Base-by-base conservation (phyloP, 768 basidiomycete species). In the Lactarius indigo region DNA sequence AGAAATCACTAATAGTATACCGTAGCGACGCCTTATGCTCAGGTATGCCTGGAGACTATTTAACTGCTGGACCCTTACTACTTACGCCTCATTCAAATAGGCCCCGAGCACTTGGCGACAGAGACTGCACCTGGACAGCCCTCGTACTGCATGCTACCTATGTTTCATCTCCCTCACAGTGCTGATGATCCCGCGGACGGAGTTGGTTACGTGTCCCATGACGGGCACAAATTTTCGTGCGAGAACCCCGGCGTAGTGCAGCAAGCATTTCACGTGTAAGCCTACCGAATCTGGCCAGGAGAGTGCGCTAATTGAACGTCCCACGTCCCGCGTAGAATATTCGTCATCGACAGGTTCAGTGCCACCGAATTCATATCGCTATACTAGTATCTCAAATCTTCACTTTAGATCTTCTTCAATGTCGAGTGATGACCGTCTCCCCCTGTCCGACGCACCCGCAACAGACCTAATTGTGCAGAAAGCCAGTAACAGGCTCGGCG, bases 181-280 rank as follows among this genome's bases (percentile, higher is more conserved):
- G 72, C 74, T 6, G 75, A 73, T n/a, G 69, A 75, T 7, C 68
- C 74, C 0, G 69, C 74, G 7, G 68, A 70, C 2, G 79, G 77
- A 1, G 28, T 76, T 2, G 81, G 85, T 5, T 82, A 87, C 68
- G 68, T 85, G 31, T 87, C 86, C 1, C 76, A 76, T 31, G 85
- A 87, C 59, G 87, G 87, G 0, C 87, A 87, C 71, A 70, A 77
- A 12, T 87, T 85, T 61, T 33, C 72, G 2, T 87, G 87, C 74
- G 77, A 78, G 61, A 85, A 88, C 68, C 86, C 86, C 1, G 78
- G 77, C 0, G 76, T 82, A 9, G 75, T 83, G 74, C 82, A 81
- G 23, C 85, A 83, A 70, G 79, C 85, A 0, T 87, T 82, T 74
- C 86, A 88, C 72, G 84, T 88, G 84, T 87, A 72, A 66, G 84